Base-by-base conservation (phyloP, 1,139 yeast species). In the Saccharomycopsis hybrid region DNA sequence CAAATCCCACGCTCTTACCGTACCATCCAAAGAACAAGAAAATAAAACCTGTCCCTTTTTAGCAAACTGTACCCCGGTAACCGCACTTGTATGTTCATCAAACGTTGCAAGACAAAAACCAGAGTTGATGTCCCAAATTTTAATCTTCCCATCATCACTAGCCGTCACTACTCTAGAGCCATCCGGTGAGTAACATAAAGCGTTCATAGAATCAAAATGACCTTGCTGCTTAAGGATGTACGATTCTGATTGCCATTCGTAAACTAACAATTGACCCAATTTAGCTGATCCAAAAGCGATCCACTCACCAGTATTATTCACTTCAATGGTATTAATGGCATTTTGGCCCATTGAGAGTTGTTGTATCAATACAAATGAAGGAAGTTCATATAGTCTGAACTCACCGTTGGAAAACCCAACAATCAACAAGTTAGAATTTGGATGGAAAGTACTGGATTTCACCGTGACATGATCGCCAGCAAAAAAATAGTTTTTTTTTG, bases 201-300 rank as follows among this genome's bases (percentile, higher is more conserved):
- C 75, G 62, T 89, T 92, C 65, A 90, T 78, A 0, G 96, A 73
- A 64, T 92, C 98, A 62, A 87, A 92, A 67, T 92, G 98, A 9
- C 98, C 97, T 66, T 94, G 98, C 64, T 92, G 98, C 64, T 92
- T 90, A 57, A 92, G 72, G 44, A 92, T 85, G 63, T 92, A 92
- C 0, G 97, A 87, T 65, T 92, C 98, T 2, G 96, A 86, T 69
- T 92, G 97, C 99, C 99, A 92, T 72, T 92, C 99, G 72, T 95
- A 92, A 0, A 92, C 98, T 54, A 92, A 70, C 50, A 92, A 70
- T 66, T 92, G 99, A n/a, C 98, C 98, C 37, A 87, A 69, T 60
- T 82, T 83, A 24, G 90, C 71, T 0, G 97, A 89, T 3, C 98
- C 98, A 66, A 92, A 87, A 0, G 97, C 96, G 45, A 94, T 71